Evolutionary conservation across 169 alveolate species (phyloP), one percentile per base, ranked within the genome.

Genomic region (Plasmodium blacklocki): DNA sequence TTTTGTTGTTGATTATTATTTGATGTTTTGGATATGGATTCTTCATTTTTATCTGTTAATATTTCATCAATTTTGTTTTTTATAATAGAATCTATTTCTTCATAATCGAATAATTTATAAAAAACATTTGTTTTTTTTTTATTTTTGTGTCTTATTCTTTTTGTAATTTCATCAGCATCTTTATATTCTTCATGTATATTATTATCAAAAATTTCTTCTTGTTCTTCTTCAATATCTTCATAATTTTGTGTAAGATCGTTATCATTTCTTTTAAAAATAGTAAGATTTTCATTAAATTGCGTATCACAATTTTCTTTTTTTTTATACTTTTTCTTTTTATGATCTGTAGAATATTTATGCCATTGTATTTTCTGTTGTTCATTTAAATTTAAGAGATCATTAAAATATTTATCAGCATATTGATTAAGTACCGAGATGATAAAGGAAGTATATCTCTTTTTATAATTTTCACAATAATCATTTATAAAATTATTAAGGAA

Each of bases 361-460:
- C 92, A 86, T 39, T 70, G 74, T 8, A 86, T 86, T 59, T 62
- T 86, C n/a, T 86, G 92, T 49, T 73, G 60, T 73, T 83, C 91
- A 21, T 58, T 86, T 49, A 86, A 21, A 67, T 86, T 86, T 15
- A 86, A 23, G 12, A 86, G 39, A 14, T 60, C 71, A 4, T 71
- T 72, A 62, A 86, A 86, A 47, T 86, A 86, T 29, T 86, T 86
- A 54, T 86, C 88, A 15, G 88, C 76, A 50, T 60, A 86, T 26
- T 72, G 75, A 50, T 86, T 86, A 26, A 86, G 54, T 21, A 86
- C 73, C 0, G 92, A 86, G 26, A 86, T 86, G 23, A 86, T 86
- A 54, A 86, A 86, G 23, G 92, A 86, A 2, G 88, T 19, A 64
- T 60, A 86, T 23, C 18, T 18, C 32, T 72, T 86, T 52, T 86